Evolutionary conservation across 768 basidiomycete genomes (phyloP).

Genomic region (Pleurotus djamor): DNA sequence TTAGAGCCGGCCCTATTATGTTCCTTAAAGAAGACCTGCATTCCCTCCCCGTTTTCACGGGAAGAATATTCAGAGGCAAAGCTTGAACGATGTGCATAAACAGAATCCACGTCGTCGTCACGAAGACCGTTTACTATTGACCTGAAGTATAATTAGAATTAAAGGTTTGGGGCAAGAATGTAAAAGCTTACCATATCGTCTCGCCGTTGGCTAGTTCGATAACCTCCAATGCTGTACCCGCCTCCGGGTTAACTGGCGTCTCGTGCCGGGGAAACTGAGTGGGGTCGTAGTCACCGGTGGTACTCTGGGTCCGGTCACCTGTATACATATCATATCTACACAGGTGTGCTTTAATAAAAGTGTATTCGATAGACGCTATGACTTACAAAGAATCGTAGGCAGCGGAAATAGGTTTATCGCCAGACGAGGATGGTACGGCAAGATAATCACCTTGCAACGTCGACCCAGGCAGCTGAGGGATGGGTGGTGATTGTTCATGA

Average conservation of each 20-base stretch:
- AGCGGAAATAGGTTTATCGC: slow-evolving; percentile 63
- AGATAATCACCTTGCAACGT: slow-evolving; percentile 38
- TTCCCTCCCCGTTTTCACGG: slow-evolving; percentile 48
- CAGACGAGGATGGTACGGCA: slow-evolving; percentile 30
- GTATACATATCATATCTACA: slow-evolving; percentile 79
- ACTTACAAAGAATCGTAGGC: slow-evolving; percentile 79
- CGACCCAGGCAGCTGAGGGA: slow-evolving; percentile 60
- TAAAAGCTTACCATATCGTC: slow-evolving; percentile 64
- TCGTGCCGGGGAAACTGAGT: slow-evolving; percentile 18
- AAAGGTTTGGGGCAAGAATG: background rate
- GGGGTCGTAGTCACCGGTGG: slow-evolving; percentile 18
- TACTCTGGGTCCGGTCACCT: slow-evolving; percentile 40
- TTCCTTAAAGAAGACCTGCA: slow-evolving; percentile 77
- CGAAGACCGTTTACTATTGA: slow-evolving; percentile 83
- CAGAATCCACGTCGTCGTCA: slow-evolving; percentile 70
- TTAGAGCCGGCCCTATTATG: slow-evolving; percentile 67
- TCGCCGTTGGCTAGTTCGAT: slow-evolving; percentile 86
- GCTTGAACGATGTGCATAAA: slow-evolving; percentile 66
- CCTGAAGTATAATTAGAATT: slow-evolving; percentile 34
- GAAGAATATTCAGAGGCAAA: slow-evolving; percentile 74
- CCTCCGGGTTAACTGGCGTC: slow-evolving; percentile 30
- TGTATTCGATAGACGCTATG: slow-evolving; percentile 5
- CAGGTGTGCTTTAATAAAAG: slow-evolving; percentile 16
- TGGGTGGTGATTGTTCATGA: slow-evolving; percentile 61
- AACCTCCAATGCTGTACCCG: slow-evolving; percentile 70